Evolutionary conservation across 2,329 filamentous ascomycete species (phyloP), one percentile per base, ranked within the genome.

Genomic region (Alternaria arborescens): DNA sequence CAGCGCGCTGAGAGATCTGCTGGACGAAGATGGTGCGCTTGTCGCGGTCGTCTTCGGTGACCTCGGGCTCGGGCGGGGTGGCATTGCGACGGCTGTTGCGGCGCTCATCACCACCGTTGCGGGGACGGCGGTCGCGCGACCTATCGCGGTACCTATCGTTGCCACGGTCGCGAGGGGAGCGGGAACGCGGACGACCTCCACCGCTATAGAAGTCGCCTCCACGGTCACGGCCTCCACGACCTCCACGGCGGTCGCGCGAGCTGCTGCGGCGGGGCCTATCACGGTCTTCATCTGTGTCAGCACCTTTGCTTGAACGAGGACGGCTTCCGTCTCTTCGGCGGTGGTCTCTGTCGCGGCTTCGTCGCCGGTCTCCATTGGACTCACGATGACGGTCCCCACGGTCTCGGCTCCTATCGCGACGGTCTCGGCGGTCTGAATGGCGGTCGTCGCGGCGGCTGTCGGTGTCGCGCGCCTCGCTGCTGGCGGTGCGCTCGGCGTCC

Each of bases 21-120:
- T 99, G 95, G 56, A 99, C 95, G 78, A 99, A 99, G 61, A 99
- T 93, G 60, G 96, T 99, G 73, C 95, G 91, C 72, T 93, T 91
- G 82, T 99, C 95, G 76, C 94, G 91, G 82, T 99, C 95, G 81
- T 98, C 95, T 79, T 97, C 94, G 72, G 91, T 97, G 62, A 91
- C 88, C 75, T 91, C 89, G 28, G 93, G 90, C 54, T 90, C 89
- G 32, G 81, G 81, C 28, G 57, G 57, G 7, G 84, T 84, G 64
- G 79, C 79, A 53, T 72, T 76, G 41, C 70, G 70, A 59, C 79
- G 79, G 50, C 67, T 73, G 51, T 65, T 62, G 43, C 76, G 73
- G 61, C 85, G 84, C 65, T 86, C 83, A 50, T 87, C 77, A 22
- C 64, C 68, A 66, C 77, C 72, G 58, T 64, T 80, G 60, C 83